Evolutionary conservation across 257 asterid species (phyloP).

Genomic region (Solanum chmielewskii): DNA sequence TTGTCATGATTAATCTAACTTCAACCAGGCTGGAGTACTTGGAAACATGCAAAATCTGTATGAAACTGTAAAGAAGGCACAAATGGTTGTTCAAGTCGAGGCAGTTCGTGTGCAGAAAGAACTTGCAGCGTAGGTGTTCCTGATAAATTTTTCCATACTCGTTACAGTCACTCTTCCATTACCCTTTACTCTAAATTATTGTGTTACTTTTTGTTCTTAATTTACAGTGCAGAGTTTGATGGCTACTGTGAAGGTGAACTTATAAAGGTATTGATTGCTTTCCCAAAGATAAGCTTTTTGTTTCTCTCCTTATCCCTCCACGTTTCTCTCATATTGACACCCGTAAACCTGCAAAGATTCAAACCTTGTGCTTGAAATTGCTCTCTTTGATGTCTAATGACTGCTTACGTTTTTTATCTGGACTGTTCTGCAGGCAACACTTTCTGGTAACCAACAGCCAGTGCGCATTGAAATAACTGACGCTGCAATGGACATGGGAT

Average conservation of each 20-base stretch:
- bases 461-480: conserved; percentile 89
- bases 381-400: background rate
- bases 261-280: conserved; percentile 45
- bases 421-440: conserved; percentile 53
- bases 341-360: background rate
- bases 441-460: conserved; percentile 92
- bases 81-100: conserved; percentile 97
- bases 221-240: conserved; percentile 89
- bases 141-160: background rate
- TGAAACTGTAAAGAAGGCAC: conserved; percentile 96
- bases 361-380: background rate
- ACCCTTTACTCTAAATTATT: background rate
- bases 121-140: conserved; percentile 63
- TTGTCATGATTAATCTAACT: conserved; percentile 1
- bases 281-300: background rate
- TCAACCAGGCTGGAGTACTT: conserved; percentile 70
- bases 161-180: background rate
- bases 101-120: conserved; percentile 92
- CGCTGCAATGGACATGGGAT: conserved; percentile 91
- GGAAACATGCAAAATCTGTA: conserved; percentile 96
- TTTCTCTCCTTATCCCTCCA: background rate
- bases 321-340: background rate
- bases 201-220: background rate
- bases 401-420: background rate
- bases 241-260: conserved; percentile 91